Percentiles rank a stretch among this genome's conserved stretches.
phyloP scores from a whole-genome alignment of 768 basidiomycete genomes.

The Artomyces pyxidatus region DNA sequence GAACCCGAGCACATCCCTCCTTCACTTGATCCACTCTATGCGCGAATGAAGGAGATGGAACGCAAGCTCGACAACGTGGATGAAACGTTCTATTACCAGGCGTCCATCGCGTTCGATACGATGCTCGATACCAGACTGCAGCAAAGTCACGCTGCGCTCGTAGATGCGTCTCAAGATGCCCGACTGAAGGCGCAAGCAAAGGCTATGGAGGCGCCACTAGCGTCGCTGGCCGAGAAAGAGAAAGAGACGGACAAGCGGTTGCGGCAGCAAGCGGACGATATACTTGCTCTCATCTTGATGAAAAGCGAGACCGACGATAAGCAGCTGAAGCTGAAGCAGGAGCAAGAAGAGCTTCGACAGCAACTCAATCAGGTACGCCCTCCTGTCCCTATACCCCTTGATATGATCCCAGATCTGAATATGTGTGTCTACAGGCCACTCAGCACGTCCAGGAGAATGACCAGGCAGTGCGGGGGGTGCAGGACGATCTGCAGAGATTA shows the following conservation, averaged over 20 bases:
- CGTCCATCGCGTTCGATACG: neutral
- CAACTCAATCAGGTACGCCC: neutral
- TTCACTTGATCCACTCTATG: neutral
- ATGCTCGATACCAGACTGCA: neutral
- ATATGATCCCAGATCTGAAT: neutral
- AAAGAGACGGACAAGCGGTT: neutral
- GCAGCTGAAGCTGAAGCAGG: neutral
- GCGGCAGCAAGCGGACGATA: neutral
- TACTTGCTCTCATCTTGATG: neutral
- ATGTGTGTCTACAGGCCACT: neutral
- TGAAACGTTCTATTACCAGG: neutral
- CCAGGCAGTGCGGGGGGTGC: neutral
- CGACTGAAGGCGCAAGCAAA: neutral
- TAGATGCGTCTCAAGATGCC: neutral
- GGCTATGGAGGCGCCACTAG: neutral
- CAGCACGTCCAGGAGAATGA: neutral
- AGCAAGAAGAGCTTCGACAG: neutral
- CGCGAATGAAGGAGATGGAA: neutral
- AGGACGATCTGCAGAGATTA: too few relatives aligned
- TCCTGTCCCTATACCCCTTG: neutral
- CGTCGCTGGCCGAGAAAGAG: neutral
- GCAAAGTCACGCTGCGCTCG: neutral
- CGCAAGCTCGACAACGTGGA: neutral
- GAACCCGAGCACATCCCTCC: neutral
- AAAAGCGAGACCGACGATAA: neutral